Conservation (phyloP, 2,329 filamentous ascomycete species). For the Colletotrichum lindemuthianum region DNA sequence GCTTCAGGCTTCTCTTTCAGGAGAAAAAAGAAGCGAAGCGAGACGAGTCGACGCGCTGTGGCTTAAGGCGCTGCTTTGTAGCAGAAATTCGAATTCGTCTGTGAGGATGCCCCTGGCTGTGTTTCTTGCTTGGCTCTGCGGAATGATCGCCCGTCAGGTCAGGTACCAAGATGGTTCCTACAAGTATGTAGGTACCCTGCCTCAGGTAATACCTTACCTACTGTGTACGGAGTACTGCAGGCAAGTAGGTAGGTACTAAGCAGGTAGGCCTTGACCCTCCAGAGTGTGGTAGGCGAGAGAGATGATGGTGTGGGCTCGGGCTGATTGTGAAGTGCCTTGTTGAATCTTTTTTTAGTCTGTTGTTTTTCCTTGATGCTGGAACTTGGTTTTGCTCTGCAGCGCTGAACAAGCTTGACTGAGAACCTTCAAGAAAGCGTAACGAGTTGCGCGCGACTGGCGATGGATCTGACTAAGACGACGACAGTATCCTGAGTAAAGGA, state of each 20-base stretch:
- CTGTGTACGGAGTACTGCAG: not conserved
- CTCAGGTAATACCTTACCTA: too few species aligned
- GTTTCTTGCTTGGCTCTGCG: not conserved
- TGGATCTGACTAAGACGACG: too few species aligned
- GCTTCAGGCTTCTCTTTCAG: not conserved
- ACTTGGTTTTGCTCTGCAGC: too few species aligned
- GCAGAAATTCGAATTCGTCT: slow-evolving; percentile 31
- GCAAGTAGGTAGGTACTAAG: not conserved
- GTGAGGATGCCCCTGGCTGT: slow-evolving; percentile 20
- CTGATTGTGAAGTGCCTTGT: slow-evolving; percentile 13
- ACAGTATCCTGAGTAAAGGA: too few species aligned
- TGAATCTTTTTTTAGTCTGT: too few species aligned
- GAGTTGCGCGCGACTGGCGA: too few species aligned
- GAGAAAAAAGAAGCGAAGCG: not conserved
- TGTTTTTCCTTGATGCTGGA: too few species aligned
- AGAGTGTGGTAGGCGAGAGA: not conserved
- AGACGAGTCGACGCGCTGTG: slow-evolving; percentile 27
- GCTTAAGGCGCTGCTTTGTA: slow-evolving; percentile 36
- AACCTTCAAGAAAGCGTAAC: too few species aligned
- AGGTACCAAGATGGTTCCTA: too few species aligned
- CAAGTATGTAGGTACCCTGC: slow-evolving; percentile 20
- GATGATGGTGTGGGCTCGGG: slow-evolving; percentile 20
- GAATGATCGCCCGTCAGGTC: slow-evolving; percentile 28
- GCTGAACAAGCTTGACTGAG: too few species aligned
- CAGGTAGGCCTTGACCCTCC: too few species aligned